Evolutionary conservation across 805 yeast genomes (phyloP), one percentile per base, ranked within the genome.

Genomic region (Priceomyces melissophilus): DNA sequence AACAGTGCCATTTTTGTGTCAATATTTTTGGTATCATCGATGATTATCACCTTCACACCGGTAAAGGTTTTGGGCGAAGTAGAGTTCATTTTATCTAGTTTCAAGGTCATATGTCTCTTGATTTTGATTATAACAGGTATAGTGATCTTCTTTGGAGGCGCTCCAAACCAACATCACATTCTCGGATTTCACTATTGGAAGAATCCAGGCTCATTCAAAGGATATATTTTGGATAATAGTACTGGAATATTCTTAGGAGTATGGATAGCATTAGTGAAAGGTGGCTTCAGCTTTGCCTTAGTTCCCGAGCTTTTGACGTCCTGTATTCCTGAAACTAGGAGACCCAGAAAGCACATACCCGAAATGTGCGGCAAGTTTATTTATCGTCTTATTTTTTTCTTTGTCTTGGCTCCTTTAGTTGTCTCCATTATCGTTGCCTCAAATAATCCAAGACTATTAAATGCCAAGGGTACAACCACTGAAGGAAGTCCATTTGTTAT

Each of bases 181-280:
- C 43, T 48, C 32, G 60, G 60, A 0, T 55, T 55, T 46, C 39
- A 46, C 14, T 54, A 46, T 43, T 55, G 60, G 60, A 41, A 44
- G 11, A 40, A 54, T 26, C 54, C 54, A 9, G 57, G 56, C 26
- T 49, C 58, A 11, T 54, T 55, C 38, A 43, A 40, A 8, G 58
- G 41, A 15, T 45, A 48, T 36, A 30, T 46, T 23, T 42, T 39
- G 10, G 3, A 27, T 8, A 86, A 86, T 27, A 62, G 65, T 42
- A 71, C 81, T 25, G 87, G 84, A 32, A 73, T 71, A 42, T 80
- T 82, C 57, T 60, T 78, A 20, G 85, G 81, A 17, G 68, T 79
- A 40, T 77, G 81, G 76, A 73, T 79, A n/a, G 76, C 73, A 46
- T 62, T 80, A 37, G 75, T 79, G 49, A 78, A 76, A 49, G 77